Conservation (phyloP, 257 asterid species). For the Capsicum chinense region DNA sequence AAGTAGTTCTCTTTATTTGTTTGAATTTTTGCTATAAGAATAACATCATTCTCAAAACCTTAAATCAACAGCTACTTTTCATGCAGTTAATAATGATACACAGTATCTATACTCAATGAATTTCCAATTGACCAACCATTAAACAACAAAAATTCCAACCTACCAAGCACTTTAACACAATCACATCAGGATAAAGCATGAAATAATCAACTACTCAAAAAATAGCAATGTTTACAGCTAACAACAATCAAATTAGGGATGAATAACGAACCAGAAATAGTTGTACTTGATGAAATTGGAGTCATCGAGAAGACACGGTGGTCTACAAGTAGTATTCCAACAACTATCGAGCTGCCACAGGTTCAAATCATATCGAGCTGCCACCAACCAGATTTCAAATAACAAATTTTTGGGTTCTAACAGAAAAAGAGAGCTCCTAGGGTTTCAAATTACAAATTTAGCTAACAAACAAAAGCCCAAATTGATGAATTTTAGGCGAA, state of each 20-base stretch:
- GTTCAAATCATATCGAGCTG: too few species aligned
- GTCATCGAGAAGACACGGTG: too few species aligned
- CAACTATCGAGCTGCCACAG: too few species aligned
- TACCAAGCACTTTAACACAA: neutral
- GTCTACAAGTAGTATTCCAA: too few species aligned
- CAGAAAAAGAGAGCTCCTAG: too few species aligned
- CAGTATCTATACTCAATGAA: neutral
- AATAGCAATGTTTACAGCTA: neutral
- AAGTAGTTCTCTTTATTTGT: neutral
- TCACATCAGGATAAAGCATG: neutral
- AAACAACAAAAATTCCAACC: neutral
- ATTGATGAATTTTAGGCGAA: too few species aligned
- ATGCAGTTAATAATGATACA: neutral
- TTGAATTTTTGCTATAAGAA: neutral
- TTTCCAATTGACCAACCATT: neutral
- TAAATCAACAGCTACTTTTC: neutral
- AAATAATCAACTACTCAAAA: neutral
- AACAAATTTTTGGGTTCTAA: too few species aligned
- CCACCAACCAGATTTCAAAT: too few species aligned
- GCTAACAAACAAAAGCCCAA: too few species aligned
- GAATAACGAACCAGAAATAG: neutral
- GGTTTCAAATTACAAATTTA: too few species aligned
- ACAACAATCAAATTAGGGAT: neutral
- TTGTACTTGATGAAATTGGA: slow-evolving; percentile 79
- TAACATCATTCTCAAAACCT: slow-evolving; percentile 17